phyloP scores from a whole-genome alignment of 148 eudicot genomes.

The Chenopodium berlandieri region DNA sequence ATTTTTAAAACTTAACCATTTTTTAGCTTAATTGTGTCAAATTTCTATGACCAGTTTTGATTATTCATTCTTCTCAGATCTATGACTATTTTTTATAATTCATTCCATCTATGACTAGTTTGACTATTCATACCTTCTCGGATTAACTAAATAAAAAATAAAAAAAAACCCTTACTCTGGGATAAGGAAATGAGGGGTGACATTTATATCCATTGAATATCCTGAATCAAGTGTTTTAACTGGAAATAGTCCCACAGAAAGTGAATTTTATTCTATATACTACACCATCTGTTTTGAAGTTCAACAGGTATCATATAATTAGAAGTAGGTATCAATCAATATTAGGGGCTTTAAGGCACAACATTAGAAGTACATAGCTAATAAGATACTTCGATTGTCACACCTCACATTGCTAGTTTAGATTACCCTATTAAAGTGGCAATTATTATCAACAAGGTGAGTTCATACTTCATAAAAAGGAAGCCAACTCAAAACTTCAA shows the following conservation, averaged over 20 bases:
- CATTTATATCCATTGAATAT: not conserved
- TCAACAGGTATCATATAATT: too few relatives aligned
- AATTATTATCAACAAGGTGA: not conserved
- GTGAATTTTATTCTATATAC: not conserved
- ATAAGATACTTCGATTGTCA: not conserved
- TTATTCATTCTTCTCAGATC: not conserved
- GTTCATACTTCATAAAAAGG: not conserved
- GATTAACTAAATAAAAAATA: too few relatives aligned
- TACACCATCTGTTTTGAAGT: not conserved
- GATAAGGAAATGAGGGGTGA: not conserved
- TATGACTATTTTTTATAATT: too few relatives aligned
- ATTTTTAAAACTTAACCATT: not conserved
- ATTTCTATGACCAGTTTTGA: not conserved
- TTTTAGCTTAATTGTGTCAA: not conserved
- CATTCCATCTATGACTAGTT: too few relatives aligned
- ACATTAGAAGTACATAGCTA: not conserved
- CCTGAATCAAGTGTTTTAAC: not conserved
- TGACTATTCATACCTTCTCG: too few relatives aligned
- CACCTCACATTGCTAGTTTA: not conserved
- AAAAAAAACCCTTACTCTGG: too few relatives aligned
- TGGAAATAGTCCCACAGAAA: not conserved
- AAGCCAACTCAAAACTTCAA: not conserved
- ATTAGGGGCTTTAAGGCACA: too few relatives aligned
- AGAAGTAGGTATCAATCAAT: not conserved
- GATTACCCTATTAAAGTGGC: not conserved